phyloP scores from a whole-genome alignment of 192 early-diverging fungal species.

The Podila epigama region DNA sequence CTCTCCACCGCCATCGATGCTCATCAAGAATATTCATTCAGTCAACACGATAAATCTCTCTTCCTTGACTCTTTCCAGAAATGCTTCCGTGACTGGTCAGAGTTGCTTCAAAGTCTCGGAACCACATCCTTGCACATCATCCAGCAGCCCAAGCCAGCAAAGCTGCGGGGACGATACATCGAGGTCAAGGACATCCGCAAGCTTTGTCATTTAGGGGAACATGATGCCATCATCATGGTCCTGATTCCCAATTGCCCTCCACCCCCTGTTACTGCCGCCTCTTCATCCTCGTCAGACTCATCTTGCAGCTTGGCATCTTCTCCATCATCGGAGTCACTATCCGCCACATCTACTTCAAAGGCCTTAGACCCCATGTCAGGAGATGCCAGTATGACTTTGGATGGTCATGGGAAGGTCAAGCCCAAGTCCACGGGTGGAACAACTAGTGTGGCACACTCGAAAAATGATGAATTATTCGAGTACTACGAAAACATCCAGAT shows the following conservation, averaged over 20 bases:
- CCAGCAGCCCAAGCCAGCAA: constrained; percentile 10
- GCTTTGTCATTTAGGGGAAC: not conserved
- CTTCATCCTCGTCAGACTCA: too few relatives aligned
- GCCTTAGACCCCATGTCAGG: not conserved
- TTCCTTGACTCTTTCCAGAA: not conserved
- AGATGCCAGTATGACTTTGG: too few relatives aligned
- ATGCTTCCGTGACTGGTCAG: not conserved
- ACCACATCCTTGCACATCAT: constrained; percentile 3
- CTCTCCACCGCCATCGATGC: not conserved
- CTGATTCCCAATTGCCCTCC: not conserved
- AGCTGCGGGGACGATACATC: constrained; percentile 5
- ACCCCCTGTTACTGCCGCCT: not conserved
- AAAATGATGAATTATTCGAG: not conserved
- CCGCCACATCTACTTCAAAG: too few relatives aligned
- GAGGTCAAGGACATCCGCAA: constrained; percentile 11
- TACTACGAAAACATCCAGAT: not conserved
- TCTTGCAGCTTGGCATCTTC: not conserved
- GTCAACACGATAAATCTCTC: not conserved
- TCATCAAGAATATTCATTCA: not conserved
- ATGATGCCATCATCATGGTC: not conserved
- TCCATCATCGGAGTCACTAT: not conserved
- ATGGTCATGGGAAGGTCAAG: too few relatives aligned
- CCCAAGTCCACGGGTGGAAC: not conserved
- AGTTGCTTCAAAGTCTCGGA: not conserved
- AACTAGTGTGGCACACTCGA: not conserved